Evolutionary conservation across 306 rosid species (phyloP), one percentile per base, ranked within the genome.

Genomic region (cucumber (Cucumis sativus)): DNA sequence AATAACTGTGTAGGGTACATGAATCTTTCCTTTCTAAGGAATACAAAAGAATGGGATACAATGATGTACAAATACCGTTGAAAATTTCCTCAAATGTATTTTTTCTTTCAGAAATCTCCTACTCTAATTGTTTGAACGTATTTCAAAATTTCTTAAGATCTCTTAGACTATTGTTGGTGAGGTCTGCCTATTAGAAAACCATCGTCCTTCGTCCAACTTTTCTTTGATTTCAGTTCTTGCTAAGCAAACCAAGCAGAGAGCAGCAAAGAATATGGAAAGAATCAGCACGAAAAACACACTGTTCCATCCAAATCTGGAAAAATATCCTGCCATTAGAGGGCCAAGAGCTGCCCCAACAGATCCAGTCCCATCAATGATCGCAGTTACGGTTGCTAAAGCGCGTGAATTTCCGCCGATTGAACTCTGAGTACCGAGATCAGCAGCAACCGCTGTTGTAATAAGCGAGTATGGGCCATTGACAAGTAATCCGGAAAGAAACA

Each of bases 281-380:
- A 87, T 87, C n/a, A 93, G 90, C 92, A 91, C 86, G 7, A 87
- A 72, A 75, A 93, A 93, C 51, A 93, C 96, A 74, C 86, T 84
- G 88, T 89, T 88, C 98, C 98, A 93, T 71, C 98, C 96, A 79
- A 86, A 70, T 0, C 83, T 82, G 20, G 96, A 89, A 61, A 89
- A 75, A 82, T 88, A 93, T 18, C 97, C 98, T 1, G 97, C 98
- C 83, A 93, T 77, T 78, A 93, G 90, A 25, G 98, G 98, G 23
- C 98, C 98, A 33, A 93, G 81, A 28, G 98, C 97, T 72, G 96
- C 96, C 73, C 97, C 98, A 77, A 87, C 87, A 14, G 95, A 93
- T 47, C 98, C 98, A 35, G 98, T 93, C 25, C 98, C 98, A 79
- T 93, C 98, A 71, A 93, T 93, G 70, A 93, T 93, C 23, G 98